Conservation (phyloP, 768 basidiomycete species). For the Gymnopilus junonius region DNA sequence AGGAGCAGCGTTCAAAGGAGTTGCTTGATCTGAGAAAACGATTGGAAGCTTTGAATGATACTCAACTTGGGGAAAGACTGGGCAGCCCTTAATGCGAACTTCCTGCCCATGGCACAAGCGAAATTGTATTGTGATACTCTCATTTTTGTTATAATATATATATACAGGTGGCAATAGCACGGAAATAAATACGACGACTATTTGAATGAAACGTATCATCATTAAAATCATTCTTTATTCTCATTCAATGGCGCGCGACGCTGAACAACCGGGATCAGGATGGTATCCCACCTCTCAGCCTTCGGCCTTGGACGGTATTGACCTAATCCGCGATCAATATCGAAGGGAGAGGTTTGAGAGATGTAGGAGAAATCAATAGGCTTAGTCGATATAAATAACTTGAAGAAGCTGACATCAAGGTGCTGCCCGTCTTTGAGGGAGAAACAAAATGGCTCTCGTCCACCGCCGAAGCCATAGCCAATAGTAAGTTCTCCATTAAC, state of each 20-base stretch:
- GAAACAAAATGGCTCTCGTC: constrained; percentile 4
- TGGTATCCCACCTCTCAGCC: constrained; percentile 2
- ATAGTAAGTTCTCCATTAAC: constrained; percentile 12
- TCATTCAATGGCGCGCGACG: neutral
- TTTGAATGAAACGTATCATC: neutral
- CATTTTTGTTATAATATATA: too few relatives aligned
- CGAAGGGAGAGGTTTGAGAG: neutral
- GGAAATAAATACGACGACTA: neutral
- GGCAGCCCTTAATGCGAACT: too few relatives aligned
- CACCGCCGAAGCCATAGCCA: constrained; percentile 15
- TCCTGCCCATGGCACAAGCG: too few relatives aligned
- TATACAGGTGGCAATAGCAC: too few relatives aligned
- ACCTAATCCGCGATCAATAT: neutral
- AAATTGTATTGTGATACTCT: too few relatives aligned
- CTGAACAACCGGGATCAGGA: constrained; percentile 9
- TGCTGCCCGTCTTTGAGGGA: constrained; percentile 13
- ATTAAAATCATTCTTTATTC: neutral
- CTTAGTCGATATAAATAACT: constrained; percentile 15
- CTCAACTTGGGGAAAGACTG: too few relatives aligned
- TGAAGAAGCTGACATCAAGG: constrained; percentile 21
- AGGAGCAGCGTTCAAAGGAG: neutral
- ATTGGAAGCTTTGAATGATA: neutral
- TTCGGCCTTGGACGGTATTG: neutral
- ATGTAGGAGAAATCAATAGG: constrained; percentile 13
- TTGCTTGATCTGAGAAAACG: neutral